These are phyloP conservation scores for Ustilago lituana DNA, from an alignment of 1,284 basidiomycete species.

Conservation along the genomic window DNA sequence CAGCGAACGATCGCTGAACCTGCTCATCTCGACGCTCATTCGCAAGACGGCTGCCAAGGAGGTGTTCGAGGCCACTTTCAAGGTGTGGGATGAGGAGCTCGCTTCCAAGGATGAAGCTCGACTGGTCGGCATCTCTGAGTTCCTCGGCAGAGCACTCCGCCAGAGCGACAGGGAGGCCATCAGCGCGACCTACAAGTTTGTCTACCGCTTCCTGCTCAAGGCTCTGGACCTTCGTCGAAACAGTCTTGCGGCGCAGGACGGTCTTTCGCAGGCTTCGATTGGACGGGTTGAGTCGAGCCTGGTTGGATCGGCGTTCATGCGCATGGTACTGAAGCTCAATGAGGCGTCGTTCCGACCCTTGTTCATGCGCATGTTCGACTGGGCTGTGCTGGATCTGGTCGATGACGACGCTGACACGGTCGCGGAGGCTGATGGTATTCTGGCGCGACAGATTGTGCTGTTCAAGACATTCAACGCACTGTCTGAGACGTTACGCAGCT, in stretches of 20 bases:
- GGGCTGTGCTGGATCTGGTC: conserved; percentile 79
- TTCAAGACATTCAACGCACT: conserved; percentile 59
- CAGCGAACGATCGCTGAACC: conserved; percentile 40
- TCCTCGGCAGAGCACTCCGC: conserved; percentile 55
- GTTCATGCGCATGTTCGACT: conserved; percentile 91
- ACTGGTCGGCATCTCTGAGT: conserved; percentile 48
- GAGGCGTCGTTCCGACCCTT: conserved; percentile 91
- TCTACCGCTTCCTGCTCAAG: conserved; percentile 85
- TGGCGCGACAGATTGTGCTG: conserved; percentile 55
- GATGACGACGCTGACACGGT: conserved; percentile 58
- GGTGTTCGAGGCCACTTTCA: conserved; percentile 45
- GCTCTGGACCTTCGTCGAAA: conserved; percentile 76
- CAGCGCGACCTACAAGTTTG: conserved; percentile 75
- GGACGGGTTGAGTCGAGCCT: conserved; percentile 69
- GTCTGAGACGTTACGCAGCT: conserved; percentile 50
- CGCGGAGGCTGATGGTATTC: conserved; percentile 41
- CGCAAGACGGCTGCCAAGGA: conserved; percentile 40
- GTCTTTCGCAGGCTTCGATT: conserved; percentile 67
- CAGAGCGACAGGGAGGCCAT: conserved; percentile 68
- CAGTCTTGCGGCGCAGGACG: conserved; percentile 31
- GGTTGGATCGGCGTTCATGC: conserved; percentile 78
- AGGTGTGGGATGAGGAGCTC: conserved; percentile 49
- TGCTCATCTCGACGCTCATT: conserved; percentile 35
- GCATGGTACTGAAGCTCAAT: conserved; percentile 91
- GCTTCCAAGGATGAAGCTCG: conserved; percentile 6